Evolutionary conservation across 176 grass and related monocot species (phyloP), one percentile per base, ranked within the genome.

Genomic region (Triticum dicoccoides): DNA sequence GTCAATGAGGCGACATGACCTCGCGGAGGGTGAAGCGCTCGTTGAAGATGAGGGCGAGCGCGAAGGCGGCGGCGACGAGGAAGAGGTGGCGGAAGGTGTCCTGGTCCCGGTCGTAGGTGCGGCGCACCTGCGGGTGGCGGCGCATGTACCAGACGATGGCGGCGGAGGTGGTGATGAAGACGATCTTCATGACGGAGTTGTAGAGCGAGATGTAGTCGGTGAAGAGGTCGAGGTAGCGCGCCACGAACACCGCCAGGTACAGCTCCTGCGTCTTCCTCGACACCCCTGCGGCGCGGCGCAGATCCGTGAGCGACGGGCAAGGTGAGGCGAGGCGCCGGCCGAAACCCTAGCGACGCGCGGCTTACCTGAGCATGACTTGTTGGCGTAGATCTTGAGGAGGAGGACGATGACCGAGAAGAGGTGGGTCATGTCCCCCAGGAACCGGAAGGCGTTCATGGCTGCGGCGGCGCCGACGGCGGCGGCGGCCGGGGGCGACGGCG

Each of bases 381-480:
- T 98, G 81, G 96, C 91, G 88, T 98, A 98, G 93, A 98, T 98
- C 96, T 98, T 98, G 84, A 98, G 96, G 65, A 98, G 91, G 77
- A 98, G 96, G 86, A 98, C 91, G 86, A 98, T 82, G 33, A 98
- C 91, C 86, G 93, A 95, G 82, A 98, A 92, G 61, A 98, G 93
- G 85, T 98, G 96, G 84, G 93, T 95, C 96, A 98, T 98, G 73
- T 98, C 96, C 84, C 96, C 96, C 10, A 91, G 84, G 81, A 98
- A 92, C 24, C 96, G 80, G 82, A 98, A 98, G 88, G 87, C 85
- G 85, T 98, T 98, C 96, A 98, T 98, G 80, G 61, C 5, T 23
- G 24, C 68, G 44, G 15, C 30, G 68, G 2, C 84, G 88, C 45
- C 30, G n/a, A 11, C 45, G 45, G 1, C 44, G 39, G 9, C 38